Conservation (phyloP, 208 protist species). For the Crithidia bombi region DNA sequence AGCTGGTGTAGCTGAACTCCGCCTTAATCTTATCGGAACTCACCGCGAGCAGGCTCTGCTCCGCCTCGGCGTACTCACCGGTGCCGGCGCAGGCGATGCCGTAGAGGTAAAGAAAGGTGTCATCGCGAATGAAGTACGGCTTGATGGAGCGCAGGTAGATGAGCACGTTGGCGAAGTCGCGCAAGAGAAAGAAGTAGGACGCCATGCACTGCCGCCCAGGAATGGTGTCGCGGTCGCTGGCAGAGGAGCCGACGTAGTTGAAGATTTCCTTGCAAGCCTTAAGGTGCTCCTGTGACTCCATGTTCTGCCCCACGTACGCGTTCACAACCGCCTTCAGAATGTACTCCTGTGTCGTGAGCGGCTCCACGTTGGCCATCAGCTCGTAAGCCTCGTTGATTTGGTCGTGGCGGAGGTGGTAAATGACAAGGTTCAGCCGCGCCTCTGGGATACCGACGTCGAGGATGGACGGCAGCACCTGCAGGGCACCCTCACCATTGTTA, state of each 20-base stretch:
- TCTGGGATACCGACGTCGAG: conserved; percentile 94
- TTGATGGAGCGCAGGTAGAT: conserved; percentile 97
- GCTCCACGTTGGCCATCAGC: conserved; percentile 94
- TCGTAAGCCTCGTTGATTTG: conserved; percentile 95
- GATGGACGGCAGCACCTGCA: conserved; percentile 95
- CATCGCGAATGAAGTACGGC: conserved; percentile 95
- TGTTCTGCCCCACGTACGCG: conserved; percentile 90
- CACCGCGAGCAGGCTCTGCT: conserved; percentile 85
- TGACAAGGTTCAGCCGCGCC: conserved; percentile 96
- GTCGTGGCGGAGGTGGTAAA: conserved; percentile 96
- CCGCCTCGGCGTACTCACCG: conserved; percentile 89
- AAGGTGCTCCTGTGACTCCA: conserved; percentile 91
- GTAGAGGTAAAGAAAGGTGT: conserved; percentile 93
- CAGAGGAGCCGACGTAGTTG: conserved; percentile 94
- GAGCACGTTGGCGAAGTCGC: conserved; percentile 96
- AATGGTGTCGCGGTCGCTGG: conserved; percentile 97
- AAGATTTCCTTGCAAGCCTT: conserved; percentile 96
- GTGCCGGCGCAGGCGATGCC: conserved; percentile 91
- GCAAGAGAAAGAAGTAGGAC: conserved; percentile 96
- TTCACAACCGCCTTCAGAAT: conserved; percentile 96
- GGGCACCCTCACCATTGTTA: conserved; percentile 94
- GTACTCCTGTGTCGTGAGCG: conserved; percentile 94
- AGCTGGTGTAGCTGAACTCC: conserved; percentile 94
- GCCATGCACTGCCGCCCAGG: conserved; percentile 97
- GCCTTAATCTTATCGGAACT: conserved; percentile 91